phyloP scores from a whole-genome alignment of 2,329 filamentous ascomycete genomes.

The Thelonectria rubi region DNA sequence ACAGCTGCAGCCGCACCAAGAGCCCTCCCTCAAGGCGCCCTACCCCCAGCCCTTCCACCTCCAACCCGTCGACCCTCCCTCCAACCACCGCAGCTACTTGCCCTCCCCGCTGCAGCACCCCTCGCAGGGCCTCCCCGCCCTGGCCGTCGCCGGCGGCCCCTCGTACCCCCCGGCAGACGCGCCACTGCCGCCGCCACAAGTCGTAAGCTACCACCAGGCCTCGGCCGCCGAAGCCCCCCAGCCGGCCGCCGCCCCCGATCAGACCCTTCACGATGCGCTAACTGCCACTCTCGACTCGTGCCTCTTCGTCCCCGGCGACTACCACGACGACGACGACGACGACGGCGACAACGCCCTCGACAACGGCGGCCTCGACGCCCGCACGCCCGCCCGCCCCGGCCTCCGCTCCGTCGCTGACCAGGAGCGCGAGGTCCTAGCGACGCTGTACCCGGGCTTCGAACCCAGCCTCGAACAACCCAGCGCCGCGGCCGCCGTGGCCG shows the following conservation, averaged over 20 bases:
- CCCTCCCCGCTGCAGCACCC: too few relatives aligned
- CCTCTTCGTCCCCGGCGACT: neutral
- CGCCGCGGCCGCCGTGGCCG: too few relatives aligned
- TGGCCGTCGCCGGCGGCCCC: too few relatives aligned
- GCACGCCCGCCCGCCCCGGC: neutral
- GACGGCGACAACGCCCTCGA: neutral
- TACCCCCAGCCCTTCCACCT: too few relatives aligned
- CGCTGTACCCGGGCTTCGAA: slow-evolving; percentile 1
- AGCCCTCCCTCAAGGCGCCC: too few relatives aligned
- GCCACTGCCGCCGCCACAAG: neutral
- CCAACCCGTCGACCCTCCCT: too few relatives aligned
- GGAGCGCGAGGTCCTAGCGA: neutral
- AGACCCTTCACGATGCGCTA: slow-evolving; percentile 11
- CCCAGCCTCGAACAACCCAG: slow-evolving; percentile 2
- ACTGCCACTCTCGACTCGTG: slow-evolving; percentile 10
- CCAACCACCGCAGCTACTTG: too few relatives aligned
- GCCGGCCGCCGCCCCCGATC: neutral
- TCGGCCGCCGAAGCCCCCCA: too few relatives aligned
- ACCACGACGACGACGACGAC: neutral
- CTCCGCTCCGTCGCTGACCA: neutral
- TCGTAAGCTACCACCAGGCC: slow-evolving; percentile 19
- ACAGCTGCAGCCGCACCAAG: too few relatives aligned
- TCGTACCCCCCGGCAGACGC: too few relatives aligned
- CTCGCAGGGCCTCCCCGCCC: too few relatives aligned
- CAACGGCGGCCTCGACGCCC: neutral